Evolutionary conservation across 495 filamentous ascomycete species (phyloP).

Genomic region (Diplogelasinospora grovesii): DNA sequence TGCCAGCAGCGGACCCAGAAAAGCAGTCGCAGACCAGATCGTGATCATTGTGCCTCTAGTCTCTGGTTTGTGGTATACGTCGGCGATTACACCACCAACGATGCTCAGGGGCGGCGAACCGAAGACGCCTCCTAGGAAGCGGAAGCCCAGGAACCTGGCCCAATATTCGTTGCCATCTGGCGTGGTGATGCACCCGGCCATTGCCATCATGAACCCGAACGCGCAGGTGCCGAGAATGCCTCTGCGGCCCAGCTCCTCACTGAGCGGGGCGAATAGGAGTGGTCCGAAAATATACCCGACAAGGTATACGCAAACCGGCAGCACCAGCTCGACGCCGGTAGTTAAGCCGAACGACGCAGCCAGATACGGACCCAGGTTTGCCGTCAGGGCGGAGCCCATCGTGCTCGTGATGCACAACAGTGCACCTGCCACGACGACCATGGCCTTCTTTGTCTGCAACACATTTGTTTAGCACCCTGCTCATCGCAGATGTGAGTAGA

Average conservation of each 20-base stretch:
- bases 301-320: constrained; percentile 45
- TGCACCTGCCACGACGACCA: constrained; percentile 16
- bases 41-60: constrained; percentile 25
- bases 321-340: constrained; percentile 15
- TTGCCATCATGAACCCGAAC: constrained; percentile 59
- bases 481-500: not conserved
- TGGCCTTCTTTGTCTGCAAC: constrained; percentile 10
- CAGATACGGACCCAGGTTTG: constrained; percentile 20
- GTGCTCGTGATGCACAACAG: constrained; percentile 15
- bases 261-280: constrained; percentile 38
- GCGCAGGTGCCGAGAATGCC: constrained; percentile 66
- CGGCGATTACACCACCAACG: constrained; percentile 75
- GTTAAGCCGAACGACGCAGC: constrained; percentile 11
- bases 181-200: constrained; percentile 70
- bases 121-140: constrained; percentile 52
- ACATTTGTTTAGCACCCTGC: not conserved
- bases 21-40: constrained; percentile 20
- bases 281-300: constrained; percentile 56
- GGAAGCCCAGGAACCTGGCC: constrained; percentile 19
- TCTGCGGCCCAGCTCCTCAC: constrained; percentile 68
- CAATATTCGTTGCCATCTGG: too few relatives aligned
- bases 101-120: constrained; percentile 73
- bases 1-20: constrained; percentile 37
- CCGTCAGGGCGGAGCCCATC: constrained; percentile 19
- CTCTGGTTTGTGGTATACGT: constrained; percentile 48